Base-by-base conservation (phyloP, 192 early-diverging fungal genomes). In the Neocallimastix lanati region DNA sequence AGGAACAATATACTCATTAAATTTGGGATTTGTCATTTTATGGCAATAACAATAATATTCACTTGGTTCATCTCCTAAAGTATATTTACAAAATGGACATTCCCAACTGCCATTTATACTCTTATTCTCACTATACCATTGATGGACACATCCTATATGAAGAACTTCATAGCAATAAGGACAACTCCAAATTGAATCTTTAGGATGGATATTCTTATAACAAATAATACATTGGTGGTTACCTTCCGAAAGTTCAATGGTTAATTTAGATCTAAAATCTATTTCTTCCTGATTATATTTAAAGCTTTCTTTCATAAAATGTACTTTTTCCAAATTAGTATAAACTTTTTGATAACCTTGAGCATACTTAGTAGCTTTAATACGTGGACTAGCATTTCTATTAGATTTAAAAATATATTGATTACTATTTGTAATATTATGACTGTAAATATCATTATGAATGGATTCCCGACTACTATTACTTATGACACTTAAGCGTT, bases 41-140 rank as follows among this genome's bases (percentile, higher is more conserved):
- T 93, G 93, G 83, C 97, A 98, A 81, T 96, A 97, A 84, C 97
- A 97, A n/a, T 83, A 79, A 79, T 97, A 95, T 77, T 92, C 88
- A 76, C 84, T 79, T 0, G 95, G 96, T 38, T 91, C 85, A 12
- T 85, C 88, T 1, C 85, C 84, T 79, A 85, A 87, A 29, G 80
- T 86, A 82, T 92, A 84, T 82, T 95, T 94, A 84, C 95, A 98
- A 16, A 95, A 93, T 15, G 96, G 95, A 83, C 96, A 98, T 36
- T 94, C 84, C 95, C 95, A 97, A 4, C 83, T 82, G 30, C 79
- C 50, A 9, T 67, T 25, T 7, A 4, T 67, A 11, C n/a, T 11
- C 4, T 4, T n/a, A n/a, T 9, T 67, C 0, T 33, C 11, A 33
- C 4, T 33, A 33, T 33, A 11, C 30, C 30, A 33, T 33, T 33